phyloP scores from a whole-genome alignment of 352 stramenopile species.

The Saprolegnia diclina region DNA sequence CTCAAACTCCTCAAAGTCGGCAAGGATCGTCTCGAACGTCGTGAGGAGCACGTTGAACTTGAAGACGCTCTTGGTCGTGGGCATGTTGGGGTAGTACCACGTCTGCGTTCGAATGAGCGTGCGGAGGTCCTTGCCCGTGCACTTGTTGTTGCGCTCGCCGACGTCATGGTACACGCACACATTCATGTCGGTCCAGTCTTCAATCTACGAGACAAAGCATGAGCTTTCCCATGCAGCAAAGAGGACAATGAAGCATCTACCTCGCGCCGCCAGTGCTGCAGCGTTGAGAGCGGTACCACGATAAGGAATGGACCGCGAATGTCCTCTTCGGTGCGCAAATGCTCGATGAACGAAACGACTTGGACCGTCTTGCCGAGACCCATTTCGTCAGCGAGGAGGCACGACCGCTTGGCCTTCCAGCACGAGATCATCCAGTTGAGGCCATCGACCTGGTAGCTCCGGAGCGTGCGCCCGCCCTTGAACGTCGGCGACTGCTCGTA shows the following conservation, averaged over 20 bases:
- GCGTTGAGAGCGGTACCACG: conserved; percentile 81
- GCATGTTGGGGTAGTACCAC: conserved; percentile 82
- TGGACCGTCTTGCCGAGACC: conserved; percentile 94
- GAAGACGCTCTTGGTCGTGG: conserved; percentile 85
- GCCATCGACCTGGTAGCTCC: conserved; percentile 79
- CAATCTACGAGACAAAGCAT: conserved; percentile 30
- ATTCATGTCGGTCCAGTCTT: conserved; percentile 96
- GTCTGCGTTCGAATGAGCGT: conserved; percentile 79
- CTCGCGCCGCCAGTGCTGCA: conserved; percentile 84
- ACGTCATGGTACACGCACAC: conserved; percentile 98
- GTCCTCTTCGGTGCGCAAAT: conserved; percentile 74
- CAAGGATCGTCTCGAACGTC: conserved; percentile 75
- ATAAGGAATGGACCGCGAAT: conserved; percentile 82
- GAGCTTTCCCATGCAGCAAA: not conserved
- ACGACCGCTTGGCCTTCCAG: conserved; percentile 83
- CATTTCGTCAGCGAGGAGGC: conserved; percentile 89
- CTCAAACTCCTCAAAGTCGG: conserved; percentile 81
- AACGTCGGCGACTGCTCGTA: conserved; percentile 86
- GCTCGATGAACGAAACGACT: conserved; percentile 90
- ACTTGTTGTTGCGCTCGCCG: conserved; percentile 68
- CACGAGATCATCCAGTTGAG: conserved; percentile 87
- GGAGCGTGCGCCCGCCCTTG: conserved; percentile 77
- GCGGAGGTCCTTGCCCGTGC: conserved; percentile 83
- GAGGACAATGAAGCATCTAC: conserved; percentile 29
- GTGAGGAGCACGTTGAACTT: conserved; percentile 84